Evolutionary conservation across 2,329 filamentous ascomycete genomes (phyloP).

Genomic region (Mycosphaerelloides madeirae): DNA sequence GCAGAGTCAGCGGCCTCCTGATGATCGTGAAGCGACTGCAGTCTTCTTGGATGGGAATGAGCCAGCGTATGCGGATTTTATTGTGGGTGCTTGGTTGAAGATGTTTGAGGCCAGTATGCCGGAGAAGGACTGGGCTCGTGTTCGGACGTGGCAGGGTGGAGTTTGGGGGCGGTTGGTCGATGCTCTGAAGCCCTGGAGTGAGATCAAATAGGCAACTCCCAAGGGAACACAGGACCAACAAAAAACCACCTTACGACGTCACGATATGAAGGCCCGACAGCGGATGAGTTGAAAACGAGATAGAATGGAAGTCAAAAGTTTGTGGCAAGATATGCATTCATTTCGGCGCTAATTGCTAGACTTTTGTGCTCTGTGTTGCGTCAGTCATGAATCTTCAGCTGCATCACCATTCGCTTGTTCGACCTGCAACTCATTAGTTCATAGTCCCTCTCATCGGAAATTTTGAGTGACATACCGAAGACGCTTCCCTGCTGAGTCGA

Average conservation of each 20-base stretch:
- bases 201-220: constrained; percentile 15
- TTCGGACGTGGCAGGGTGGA: constrained; percentile 48
- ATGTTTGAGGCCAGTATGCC: constrained; percentile 43
- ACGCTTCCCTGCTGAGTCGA: constrained; percentile 17
- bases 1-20: constrained; percentile 14
- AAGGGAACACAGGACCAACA: too few species aligned
- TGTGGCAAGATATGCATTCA: too few species aligned
- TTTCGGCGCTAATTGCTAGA: too few species aligned
- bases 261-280: too few species aligned
- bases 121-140: constrained; percentile 44
- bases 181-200: constrained; percentile 29
- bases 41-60: constrained; percentile 47
- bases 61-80: constrained; percentile 52
- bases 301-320: too few species aligned
- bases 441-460: too few species aligned
- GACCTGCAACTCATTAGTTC: too few species aligned
- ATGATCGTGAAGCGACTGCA: constrained; percentile 30
- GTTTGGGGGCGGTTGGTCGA: constrained; percentile 49
- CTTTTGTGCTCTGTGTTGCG: too few species aligned
- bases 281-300: too few species aligned
- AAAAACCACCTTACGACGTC: too few species aligned
- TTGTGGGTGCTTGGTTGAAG: constrained; percentile 54
- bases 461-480: not conserved
- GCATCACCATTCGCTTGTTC: too few species aligned
- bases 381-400: too few species aligned